Evolutionary conservation across 805 yeast species (phyloP).

Genomic region (Schwanniomyces vanrijiae): DNA sequence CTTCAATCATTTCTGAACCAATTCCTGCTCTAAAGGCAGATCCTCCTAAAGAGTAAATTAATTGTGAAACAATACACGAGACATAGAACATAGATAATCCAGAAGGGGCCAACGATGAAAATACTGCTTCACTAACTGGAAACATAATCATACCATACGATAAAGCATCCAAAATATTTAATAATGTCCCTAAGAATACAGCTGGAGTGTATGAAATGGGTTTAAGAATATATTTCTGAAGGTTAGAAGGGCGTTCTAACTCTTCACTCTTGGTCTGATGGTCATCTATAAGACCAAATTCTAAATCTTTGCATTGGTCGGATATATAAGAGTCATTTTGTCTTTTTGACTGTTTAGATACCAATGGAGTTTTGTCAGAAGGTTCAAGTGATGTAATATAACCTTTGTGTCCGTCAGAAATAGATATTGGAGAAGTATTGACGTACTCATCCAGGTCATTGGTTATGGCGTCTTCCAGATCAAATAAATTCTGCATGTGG

Average conservation of each 20-base stretch:
- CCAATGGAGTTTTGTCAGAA: conserved; percentile 3
- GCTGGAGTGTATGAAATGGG: conserved; percentile 67
- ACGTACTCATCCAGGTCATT: conserved; percentile 5
- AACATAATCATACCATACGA: conserved; percentile 98
- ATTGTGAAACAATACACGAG: conserved; percentile 85
- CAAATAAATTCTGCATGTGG: neutral
- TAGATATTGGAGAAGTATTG: conserved; percentile 12
- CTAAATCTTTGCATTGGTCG: conserved; percentile 3
- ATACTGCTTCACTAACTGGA: conserved; percentile 81
- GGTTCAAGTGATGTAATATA: neutral
- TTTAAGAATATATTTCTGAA: conserved; percentile 16
- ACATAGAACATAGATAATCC: conserved; percentile 95
- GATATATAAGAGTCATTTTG: neutral
- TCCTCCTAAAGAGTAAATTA: conserved; percentile 86
- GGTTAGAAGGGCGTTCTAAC: neutral
- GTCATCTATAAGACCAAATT: conserved; percentile 1
- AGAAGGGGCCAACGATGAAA: conserved; percentile 77
- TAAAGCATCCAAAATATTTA: conserved; percentile 88
- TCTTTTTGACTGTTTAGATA: neutral
- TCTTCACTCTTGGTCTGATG: conserved; percentile 5
- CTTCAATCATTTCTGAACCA: conserved; percentile 98
- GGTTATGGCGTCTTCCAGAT: neutral
- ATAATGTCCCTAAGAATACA: conserved; percentile 77
- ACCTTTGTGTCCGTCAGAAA: neutral
- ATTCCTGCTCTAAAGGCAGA: conserved; percentile 88